These are phyloP conservation scores for Pseudomassariella vexata DNA, from an alignment of 2,329 filamentous ascomycete species.

Conservation along the genomic window DNA sequence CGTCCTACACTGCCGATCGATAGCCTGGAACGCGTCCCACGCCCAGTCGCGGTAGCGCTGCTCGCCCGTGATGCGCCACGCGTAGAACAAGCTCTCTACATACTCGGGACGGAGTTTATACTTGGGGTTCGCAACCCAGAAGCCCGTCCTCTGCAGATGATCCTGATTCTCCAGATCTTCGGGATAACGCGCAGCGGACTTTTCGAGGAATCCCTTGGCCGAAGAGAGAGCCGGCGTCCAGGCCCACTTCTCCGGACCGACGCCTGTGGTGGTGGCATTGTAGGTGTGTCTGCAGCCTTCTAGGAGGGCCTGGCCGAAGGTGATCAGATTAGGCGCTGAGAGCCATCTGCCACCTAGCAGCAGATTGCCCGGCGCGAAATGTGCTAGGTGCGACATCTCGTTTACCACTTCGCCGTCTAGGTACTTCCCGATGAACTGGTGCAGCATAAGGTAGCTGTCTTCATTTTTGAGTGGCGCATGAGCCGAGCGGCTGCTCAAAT, in stretches of 20 bases:
- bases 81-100: slow-evolving; percentile 80
- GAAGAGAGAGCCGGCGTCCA: slow-evolving; percentile 41
- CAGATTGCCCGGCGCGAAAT: too few species aligned
- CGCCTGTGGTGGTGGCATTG: slow-evolving; percentile 57
- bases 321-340: slow-evolving; percentile 56
- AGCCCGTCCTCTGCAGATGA: slow-evolving; percentile 58
- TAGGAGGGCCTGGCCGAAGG: slow-evolving; percentile 68
- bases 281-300: slow-evolving; percentile 72
- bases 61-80: slow-evolving; percentile 73
- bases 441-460: too few species aligned
- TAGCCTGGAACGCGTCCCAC: slow-evolving; percentile 69
- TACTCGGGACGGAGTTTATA: slow-evolving; percentile 77
- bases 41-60: slow-evolving; percentile 75
- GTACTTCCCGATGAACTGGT: too few species aligned
- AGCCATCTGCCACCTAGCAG: slow-evolving; percentile 71
- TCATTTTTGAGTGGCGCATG: too few species aligned
- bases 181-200: too few species aligned
- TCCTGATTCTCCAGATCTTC: slow-evolving; percentile 52
- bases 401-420: too few species aligned
- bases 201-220: slow-evolving; percentile 32
- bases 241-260: slow-evolving; percentile 68
- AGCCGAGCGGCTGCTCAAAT: too few species aligned
- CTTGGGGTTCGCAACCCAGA: slow-evolving; percentile 55
- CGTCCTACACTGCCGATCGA: too few species aligned
- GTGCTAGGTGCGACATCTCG: too few species aligned